Conservation (phyloP, 805 yeast species). For the Candida mattraensis region DNA sequence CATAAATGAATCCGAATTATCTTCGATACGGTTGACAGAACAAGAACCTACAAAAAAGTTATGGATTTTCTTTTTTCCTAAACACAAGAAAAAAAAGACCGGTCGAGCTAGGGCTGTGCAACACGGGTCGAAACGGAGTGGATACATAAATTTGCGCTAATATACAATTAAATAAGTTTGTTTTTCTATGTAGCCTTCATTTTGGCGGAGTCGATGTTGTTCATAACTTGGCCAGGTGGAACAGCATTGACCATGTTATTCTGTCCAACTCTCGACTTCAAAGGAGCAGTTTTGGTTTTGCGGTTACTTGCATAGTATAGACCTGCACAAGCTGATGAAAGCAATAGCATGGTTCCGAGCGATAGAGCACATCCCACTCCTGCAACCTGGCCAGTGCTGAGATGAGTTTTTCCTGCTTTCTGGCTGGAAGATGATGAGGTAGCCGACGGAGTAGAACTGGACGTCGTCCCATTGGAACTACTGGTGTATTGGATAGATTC, state of each 20-base stretch:
- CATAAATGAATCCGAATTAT: too few species aligned
- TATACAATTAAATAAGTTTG: too few species aligned
- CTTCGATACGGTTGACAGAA: too few species aligned
- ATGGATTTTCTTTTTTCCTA: too few species aligned
- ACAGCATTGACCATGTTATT: slow-evolving; percentile 60
- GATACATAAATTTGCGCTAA: too few species aligned
- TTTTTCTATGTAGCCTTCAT: slow-evolving; percentile 4
- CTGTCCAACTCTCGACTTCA: slow-evolving; percentile 58
- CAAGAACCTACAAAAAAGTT: too few species aligned
- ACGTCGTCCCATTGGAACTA: slow-evolving; percentile 10
- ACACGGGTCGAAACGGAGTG: too few species aligned
- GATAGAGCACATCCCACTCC: slow-evolving; percentile 69
- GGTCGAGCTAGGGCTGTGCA: too few species aligned
- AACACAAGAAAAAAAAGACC: too few species aligned
- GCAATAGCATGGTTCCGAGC: slow-evolving; percentile 45
- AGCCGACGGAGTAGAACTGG: slow-evolving; percentile 4
- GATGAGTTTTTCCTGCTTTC: slow-evolving; percentile 15
- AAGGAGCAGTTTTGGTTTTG: slow-evolving; percentile 42
- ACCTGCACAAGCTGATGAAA: slow-evolving; percentile 42
- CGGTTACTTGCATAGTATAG: slow-evolving; percentile 35
- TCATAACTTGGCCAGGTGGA: slow-evolving; percentile 54
- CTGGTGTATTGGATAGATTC: slow-evolving; percentile 7
- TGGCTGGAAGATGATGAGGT: slow-evolving; percentile 3
- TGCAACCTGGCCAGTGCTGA: slow-evolving; percentile 63
- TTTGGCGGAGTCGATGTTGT: slow-evolving; percentile 25